Percentiles rank a stretch among this genome's conserved stretches.
phyloP scores from a whole-genome alignment of 78 protist species.

The Dictyostelium brefeldianum region DNA sequence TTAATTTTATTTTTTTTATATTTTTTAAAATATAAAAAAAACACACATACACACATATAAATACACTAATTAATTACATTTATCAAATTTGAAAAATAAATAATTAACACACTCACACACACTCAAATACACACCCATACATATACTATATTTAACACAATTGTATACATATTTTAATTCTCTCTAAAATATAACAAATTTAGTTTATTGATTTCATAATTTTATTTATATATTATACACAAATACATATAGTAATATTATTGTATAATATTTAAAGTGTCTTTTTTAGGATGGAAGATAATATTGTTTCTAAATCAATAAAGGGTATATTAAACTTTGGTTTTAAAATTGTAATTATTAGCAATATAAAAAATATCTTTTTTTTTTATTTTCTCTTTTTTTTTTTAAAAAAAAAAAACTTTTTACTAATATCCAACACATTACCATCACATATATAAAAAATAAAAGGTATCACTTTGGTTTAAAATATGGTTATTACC shows the following conservation, averaged over 20 bases:
- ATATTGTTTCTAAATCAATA: background rate
- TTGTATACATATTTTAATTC: background rate
- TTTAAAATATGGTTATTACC: slow-evolving; percentile 68
- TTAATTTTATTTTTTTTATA: no score
- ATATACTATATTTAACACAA: background rate
- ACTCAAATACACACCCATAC: no score
- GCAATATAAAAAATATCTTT: background rate
- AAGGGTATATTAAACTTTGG: background rate
- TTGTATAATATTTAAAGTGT: no score
- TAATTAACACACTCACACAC: no score
- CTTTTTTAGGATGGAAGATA: slow-evolving; percentile 19
- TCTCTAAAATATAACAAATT: background rate
- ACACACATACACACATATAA: background rate
- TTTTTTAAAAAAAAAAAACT: background rate
- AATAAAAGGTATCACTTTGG: slow-evolving; percentile 46
- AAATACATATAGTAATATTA: no score
- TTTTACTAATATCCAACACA: background rate
- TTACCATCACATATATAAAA: background rate
- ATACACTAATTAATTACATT: background rate
- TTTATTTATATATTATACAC: no score
- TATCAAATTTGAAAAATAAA: no score
- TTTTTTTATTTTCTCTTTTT: background rate
- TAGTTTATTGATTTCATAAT: background rate
- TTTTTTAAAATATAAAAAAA: no score
- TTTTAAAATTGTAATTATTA: slow-evolving; percentile 24